Evolutionary conservation across 257 asterid species (phyloP).

Genomic region (Rauvolfia tetraphylla): DNA sequence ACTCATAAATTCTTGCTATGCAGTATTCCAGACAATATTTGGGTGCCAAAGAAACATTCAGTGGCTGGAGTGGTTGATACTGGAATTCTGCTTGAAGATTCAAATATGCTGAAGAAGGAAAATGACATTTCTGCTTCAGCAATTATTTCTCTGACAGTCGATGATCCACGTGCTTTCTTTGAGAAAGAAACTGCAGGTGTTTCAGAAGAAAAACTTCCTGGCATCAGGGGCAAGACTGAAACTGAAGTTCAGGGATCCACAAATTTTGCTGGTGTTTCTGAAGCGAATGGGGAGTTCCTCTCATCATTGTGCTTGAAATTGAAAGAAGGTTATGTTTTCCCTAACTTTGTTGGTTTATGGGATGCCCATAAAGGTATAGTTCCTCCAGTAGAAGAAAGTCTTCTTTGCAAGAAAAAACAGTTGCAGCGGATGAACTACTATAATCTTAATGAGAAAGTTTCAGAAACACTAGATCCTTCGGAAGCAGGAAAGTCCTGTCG

Average conservation of each 20-base stretch:
- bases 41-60: constrained; percentile 34
- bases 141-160: constrained; percentile 49
- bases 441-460: constrained; percentile 37
- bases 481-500: constrained; percentile 35
- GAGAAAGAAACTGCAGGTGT: constrained; percentile 24
- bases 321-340: constrained; percentile 27
- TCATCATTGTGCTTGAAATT: constrained; percentile 25
- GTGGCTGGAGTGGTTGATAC: constrained; percentile 22
- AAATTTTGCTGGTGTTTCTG: constrained; percentile 6
- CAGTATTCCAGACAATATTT: constrained; percentile 37
- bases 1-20: constrained; percentile 19
- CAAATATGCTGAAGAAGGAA: constrained; percentile 31
- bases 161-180: constrained; percentile 59
- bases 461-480: constrained; percentile 34
- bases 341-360: constrained; percentile 52
- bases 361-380: constrained; percentile 44
- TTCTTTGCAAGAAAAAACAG: constrained; percentile 62
- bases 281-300: constrained; percentile 6
- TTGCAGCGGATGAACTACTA: constrained; percentile 44
- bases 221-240: constrained; percentile 25
- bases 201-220: constrained; percentile 31
- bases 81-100: constrained; percentile 17
- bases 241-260: constrained; percentile 24
- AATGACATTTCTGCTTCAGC: constrained; percentile 40
- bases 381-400: constrained; percentile 70